Evolutionary conservation across 208 protist genomes (phyloP), one percentile per base, ranked within the genome.

Genomic region (Angomonas ambiguus): DNA sequence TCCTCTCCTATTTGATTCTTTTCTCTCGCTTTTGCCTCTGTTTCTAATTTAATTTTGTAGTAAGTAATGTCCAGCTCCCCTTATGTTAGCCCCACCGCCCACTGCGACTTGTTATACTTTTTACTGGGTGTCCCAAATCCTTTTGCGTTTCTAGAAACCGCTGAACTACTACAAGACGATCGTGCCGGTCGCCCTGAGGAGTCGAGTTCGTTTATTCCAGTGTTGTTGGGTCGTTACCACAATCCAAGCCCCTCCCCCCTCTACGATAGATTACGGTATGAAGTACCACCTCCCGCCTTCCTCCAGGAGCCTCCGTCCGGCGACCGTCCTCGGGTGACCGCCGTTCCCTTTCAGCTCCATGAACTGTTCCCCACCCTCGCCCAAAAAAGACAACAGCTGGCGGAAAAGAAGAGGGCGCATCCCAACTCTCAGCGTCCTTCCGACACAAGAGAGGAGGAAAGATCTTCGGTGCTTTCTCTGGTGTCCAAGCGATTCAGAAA

Each of bases 11-110:
- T 69, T 41, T 59, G 53, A 59, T 16, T 57, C 27, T 41, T 49
- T 30, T 53, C 66, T 75, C 62, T 69, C 63, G 65, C 51, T 60
- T 56, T 63, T 69, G 18, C 27, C n/a, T 32, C 30, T 60, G 62
- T 11, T 60, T 51, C 33, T 77, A 38, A n/a, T 38, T 70, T 61
- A 27, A 72, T 60, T 4, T 31, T 51, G 55, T n/a, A 20, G 24
- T 20, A 53, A 53, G 45, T 27, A 8, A 53, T 27, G 20, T 53
- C 10, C 20, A 24, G 8, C 45, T 24, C 20, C 16, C 45, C 45
- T 20, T 53, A 24, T 53, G 18, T 53, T 20, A 27, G 18, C 16
- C 45, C 45, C 45, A 53, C 45, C 45, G 45, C 45, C 4, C 45
- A 53, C 45, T 53, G 45, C 24, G 45, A 53, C 45, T 53, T 53